These are phyloP conservation scores for Viola odorata DNA, from an alignment of 345 rosid species.

Conservation along the genomic window DNA sequence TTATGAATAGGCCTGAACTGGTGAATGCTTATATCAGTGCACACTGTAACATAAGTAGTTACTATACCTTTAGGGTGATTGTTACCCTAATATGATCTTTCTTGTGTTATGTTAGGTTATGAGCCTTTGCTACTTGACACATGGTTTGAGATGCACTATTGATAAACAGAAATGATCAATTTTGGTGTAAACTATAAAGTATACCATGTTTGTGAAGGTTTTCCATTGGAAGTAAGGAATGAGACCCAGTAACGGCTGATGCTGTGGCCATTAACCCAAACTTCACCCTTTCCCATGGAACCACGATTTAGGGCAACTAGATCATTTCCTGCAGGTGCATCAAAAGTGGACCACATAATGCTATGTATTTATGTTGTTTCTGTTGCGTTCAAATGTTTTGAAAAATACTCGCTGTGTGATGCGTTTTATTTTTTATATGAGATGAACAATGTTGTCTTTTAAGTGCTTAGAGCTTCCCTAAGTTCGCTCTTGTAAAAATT, in stretches of 20 bases:
- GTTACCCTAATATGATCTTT: too few relatives aligned
- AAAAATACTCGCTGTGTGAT: too few relatives aligned
- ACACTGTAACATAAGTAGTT: too few relatives aligned
- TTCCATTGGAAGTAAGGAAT: conserved; percentile 41
- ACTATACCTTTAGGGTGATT: too few relatives aligned
- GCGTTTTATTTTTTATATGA: not conserved
- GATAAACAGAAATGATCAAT: too few relatives aligned
- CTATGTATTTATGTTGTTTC: not conserved
- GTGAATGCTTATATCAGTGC: too few relatives aligned
- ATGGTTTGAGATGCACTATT: too few relatives aligned
- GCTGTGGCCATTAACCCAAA: conserved; percentile 76
- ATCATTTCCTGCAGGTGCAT: conserved; percentile 54
- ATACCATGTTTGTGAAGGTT: conserved; percentile 67
- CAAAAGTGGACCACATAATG: conserved; percentile 42
- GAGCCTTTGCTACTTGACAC: too few relatives aligned
- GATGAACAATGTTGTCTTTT: conserved; percentile 1
- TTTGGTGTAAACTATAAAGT: not conserved
- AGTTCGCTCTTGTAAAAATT: not conserved
- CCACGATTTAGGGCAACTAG: conserved; percentile 55
- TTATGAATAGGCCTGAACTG: too few relatives aligned
- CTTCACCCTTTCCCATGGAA: conserved; percentile 84
- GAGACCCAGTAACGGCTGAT: conserved; percentile 78
- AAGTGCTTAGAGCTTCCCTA: not conserved
- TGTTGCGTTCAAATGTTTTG: not conserved
- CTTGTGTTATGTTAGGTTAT: too few relatives aligned